These are phyloP conservation scores for Phytophthora syringae DNA, from an alignment of 352 stramenopile species.

Conservation along the genomic window DNA sequence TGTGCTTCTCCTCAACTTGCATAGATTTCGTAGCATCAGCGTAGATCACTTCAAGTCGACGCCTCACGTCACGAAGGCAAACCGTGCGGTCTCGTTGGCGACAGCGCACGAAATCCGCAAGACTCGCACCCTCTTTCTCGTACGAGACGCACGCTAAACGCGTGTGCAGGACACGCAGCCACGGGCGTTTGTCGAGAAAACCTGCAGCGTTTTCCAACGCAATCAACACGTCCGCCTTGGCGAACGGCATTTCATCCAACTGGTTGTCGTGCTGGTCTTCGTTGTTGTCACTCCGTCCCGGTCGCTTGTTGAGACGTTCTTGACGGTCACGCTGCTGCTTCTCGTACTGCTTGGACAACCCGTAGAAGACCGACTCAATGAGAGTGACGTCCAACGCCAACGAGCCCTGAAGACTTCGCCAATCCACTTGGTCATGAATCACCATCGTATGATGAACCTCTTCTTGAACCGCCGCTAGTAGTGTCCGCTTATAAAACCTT, in stretches of 20 bases:
- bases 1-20: conserved; percentile 48
- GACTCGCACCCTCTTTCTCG: conserved; percentile 58
- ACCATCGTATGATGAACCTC: conserved; percentile 26
- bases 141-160: conserved; percentile 59
- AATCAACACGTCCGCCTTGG: conserved; percentile 65
- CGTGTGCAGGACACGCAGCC: conserved; percentile 63
- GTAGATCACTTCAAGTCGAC: conserved; percentile 47
- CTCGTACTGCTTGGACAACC: conserved; percentile 40
- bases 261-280: conserved; percentile 11
- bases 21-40: conserved; percentile 22
- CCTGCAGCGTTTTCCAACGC: conserved; percentile 44
- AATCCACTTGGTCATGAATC: conserved; percentile 56
- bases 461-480: conserved; percentile 24
- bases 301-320: conserved; percentile 4
- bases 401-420: conserved; percentile 49
- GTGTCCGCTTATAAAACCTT: conserved; percentile 11
- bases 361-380: conserved; percentile 59
- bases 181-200: conserved; percentile 62
- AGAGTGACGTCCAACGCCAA: conserved; percentile 60
- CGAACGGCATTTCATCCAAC: conserved; percentile 50
- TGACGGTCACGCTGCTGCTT: conserved; percentile 20
- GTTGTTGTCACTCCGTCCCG: neutral
- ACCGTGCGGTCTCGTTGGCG: conserved; percentile 58
- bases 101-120: conserved; percentile 56
- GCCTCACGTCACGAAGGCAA: conserved; percentile 32